Evolutionary conservation across 768 basidiomycete genomes (phyloP).

Genomic region (Russula virescens): DNA sequence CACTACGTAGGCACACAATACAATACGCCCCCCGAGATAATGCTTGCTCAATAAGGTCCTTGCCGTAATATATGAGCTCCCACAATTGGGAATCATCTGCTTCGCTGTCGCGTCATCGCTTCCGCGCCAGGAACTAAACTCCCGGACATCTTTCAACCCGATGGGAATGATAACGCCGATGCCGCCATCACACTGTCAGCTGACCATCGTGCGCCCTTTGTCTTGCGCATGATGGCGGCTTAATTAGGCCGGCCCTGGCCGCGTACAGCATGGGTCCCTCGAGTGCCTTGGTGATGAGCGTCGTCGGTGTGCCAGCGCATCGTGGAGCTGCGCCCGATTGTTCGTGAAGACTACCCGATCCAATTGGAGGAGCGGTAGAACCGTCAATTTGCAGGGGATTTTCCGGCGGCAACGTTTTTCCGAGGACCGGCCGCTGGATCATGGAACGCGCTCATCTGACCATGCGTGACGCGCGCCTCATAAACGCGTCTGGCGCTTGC

Average conservation of each 20-base stretch:
- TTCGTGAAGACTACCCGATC: neutral
- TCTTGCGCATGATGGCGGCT: neutral
- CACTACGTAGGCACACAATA: neutral
- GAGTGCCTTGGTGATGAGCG: neutral
- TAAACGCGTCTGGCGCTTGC: conserved; percentile 14
- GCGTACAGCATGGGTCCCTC: neutral
- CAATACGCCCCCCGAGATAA: neutral
- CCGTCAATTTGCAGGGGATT: neutral
- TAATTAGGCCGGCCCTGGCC: neutral
- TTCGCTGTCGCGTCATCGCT: conserved; percentile 22
- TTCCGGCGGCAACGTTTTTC: neutral
- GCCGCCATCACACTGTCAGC: conserved; percentile 14
- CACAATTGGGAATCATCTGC: conserved; percentile 9
- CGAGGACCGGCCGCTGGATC: conserved; percentile 10
- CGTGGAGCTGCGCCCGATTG: neutral
- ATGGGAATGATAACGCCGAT: conserved; percentile 22
- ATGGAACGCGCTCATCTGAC: conserved; percentile 21
- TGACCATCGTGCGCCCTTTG: conserved; percentile 13
- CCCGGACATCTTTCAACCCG: conserved; percentile 4
- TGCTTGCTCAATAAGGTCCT: neutral
- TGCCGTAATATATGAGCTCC: conserved; percentile 11
- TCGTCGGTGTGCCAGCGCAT: conserved; percentile 13
- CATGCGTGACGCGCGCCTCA: neutral
- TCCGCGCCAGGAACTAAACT: conserved; percentile 10
- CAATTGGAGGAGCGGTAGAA: neutral